Percentiles rank a stretch among this genome's conserved stretches.
Evolutionary conservation across 2,329 filamentous ascomycete species (phyloP).

Genomic region (Aspergillus ibericus): DNA sequence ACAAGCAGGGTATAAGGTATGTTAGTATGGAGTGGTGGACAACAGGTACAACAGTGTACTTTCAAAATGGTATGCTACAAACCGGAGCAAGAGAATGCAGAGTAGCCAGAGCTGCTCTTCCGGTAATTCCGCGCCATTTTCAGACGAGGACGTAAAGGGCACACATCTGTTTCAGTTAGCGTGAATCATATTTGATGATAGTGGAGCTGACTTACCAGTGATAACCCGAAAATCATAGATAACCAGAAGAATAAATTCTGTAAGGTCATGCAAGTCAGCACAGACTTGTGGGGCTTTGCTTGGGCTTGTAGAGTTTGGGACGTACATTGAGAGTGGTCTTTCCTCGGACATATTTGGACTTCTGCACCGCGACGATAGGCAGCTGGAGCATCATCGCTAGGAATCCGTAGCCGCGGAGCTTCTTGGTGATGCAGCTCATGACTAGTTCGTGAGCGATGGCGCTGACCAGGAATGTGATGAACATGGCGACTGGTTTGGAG

Average conservation of each 20-base stretch:
- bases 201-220: slow-evolving; percentile 61
- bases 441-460: slow-evolving; percentile 91
- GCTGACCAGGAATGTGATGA: slow-evolving; percentile 88
- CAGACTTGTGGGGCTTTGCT: neutral
- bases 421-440: slow-evolving; percentile 97
- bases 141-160: slow-evolving; percentile 61
- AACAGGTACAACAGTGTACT: neutral
- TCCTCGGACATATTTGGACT: slow-evolving; percentile 72
- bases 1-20: neutral
- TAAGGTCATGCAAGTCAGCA: slow-evolving; percentile 1
- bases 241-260: slow-evolving; percentile 84
- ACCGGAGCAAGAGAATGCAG: neutral
- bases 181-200: neutral
- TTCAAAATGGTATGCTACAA: neutral
- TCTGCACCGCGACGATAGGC: slow-evolving; percentile 89
- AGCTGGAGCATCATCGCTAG: slow-evolving; percentile 95
- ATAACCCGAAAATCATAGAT: slow-evolving; percentile 84
- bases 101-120: neutral
- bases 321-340: slow-evolving; percentile 71
- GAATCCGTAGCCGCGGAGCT: slow-evolving; percentile 91
- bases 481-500: slow-evolving; percentile 73
- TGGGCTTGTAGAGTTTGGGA: neutral
- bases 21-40: neutral
- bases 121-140: neutral
- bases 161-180: slow-evolving; percentile 50